These are phyloP conservation scores for Cryptosporidium parvum DNA, from an alignment of 169 alveolate species.

Conservation along the genomic window DNA sequence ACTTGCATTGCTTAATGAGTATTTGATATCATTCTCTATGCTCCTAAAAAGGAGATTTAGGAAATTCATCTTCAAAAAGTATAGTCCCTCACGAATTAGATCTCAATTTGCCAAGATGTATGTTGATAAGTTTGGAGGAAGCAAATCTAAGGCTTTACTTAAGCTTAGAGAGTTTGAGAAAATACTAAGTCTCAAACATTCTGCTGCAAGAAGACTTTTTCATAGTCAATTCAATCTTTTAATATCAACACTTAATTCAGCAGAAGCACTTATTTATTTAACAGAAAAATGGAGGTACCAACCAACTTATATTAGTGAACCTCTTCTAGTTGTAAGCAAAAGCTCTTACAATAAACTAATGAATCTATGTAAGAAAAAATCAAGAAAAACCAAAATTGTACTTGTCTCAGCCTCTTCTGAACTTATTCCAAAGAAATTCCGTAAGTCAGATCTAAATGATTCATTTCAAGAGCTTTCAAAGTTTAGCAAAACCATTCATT, in stretches of 20 bases:
- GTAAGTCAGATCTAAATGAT: constrained; percentile 46
- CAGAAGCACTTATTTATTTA: constrained; percentile 2
- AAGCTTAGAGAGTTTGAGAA: constrained; percentile 60
- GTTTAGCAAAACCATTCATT: background rate
- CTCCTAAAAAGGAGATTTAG: constrained; percentile 3
- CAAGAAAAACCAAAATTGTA: constrained; percentile 12
- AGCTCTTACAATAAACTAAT: background rate
- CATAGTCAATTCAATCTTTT: constrained; percentile 22
- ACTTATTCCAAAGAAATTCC: constrained; percentile 22
- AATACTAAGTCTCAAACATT: constrained; percentile 31
- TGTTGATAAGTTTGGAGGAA: constrained; percentile 45
- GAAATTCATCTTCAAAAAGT: constrained; percentile 11
- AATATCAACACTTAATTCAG: constrained; percentile 14
- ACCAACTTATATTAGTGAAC: constrained; percentile 56
- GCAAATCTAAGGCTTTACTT: constrained; percentile 19
- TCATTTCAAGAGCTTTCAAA: background rate
- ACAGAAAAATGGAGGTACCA: constrained; percentile 64
- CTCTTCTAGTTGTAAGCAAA: constrained; percentile 30
- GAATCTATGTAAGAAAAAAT: constrained; percentile 10
- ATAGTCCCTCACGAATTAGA: constrained; percentile 52
- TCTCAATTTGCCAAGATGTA: constrained; percentile 34
- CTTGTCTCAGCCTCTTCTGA: constrained; percentile 55
- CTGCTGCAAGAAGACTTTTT: constrained; percentile 49
- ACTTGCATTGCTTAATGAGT: constrained; percentile 18
- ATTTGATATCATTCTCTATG: constrained; percentile 9